Conservation (phyloP, 1,139 yeast species). For the Debaryomycetaceae sp. region DNA sequence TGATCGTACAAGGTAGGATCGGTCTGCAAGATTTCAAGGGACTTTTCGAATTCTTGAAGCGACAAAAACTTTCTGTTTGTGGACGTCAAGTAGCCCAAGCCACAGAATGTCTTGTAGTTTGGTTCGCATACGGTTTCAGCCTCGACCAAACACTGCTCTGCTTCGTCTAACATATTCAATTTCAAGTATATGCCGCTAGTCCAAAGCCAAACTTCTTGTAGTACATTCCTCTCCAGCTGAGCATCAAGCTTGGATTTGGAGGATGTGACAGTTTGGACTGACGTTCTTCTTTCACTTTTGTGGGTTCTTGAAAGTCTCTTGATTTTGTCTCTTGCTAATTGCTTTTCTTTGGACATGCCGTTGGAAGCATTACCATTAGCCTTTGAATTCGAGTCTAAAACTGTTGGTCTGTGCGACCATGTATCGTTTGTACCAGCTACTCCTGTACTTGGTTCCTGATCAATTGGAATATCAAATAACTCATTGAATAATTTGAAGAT, state of each 20-base stretch:
- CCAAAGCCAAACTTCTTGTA: conserved; percentile 75
- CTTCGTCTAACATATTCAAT: conserved; percentile 54
- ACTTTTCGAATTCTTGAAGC: conserved; percentile 64
- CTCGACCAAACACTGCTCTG: conserved; percentile 71
- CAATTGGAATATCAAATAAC: conserved; percentile 42
- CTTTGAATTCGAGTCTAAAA: conserved; percentile 31
- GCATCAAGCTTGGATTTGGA: conserved; percentile 7
- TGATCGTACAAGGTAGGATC: conserved; percentile 19
- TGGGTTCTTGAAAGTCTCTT: conserved; percentile 16
- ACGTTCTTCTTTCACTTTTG: conserved; percentile 6
- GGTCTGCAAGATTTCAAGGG: conserved; percentile 44
- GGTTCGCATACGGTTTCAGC: conserved; percentile 55
- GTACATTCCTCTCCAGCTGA: conserved; percentile 28
- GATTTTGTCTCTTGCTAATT: conserved; percentile 18
- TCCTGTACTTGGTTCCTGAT: conserved; percentile 4
- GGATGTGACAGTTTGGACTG: conserved; percentile 1
- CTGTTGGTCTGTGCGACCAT: conserved; percentile 51
- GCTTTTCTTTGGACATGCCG: conserved; percentile 12
- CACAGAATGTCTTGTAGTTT: conserved; percentile 51
- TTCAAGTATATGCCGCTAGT: conserved; percentile 63
- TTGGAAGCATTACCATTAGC: neutral
- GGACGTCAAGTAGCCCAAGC: conserved; percentile 51
- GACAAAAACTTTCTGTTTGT: conserved; percentile 45
- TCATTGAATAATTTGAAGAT: conserved; percentile 59
- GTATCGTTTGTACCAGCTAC: conserved; percentile 12